phyloP scores from a whole-genome alignment of 352 stramenopile species.

The Albugo laibachii region DNA sequence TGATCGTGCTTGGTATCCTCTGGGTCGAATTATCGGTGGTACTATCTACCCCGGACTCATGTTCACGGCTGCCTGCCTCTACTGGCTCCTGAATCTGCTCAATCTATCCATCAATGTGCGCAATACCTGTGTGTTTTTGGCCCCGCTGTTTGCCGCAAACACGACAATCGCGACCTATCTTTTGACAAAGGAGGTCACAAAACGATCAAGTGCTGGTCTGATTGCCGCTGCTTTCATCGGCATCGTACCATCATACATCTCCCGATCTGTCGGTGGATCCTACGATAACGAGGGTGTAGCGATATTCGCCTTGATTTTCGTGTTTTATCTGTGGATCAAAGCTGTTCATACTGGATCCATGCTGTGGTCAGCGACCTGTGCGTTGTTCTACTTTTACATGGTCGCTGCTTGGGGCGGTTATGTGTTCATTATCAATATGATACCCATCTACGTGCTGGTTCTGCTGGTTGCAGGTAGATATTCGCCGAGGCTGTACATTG shows the following conservation, averaged over 20 bases:
- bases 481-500: conserved; percentile 87
- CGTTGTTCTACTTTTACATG: conserved; percentile 96
- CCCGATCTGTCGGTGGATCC: conserved; percentile 89
- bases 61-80: conserved; percentile 75
- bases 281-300: conserved; percentile 98
- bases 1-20: conserved; percentile 86
- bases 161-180: conserved; percentile 79
- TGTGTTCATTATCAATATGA: conserved; percentile 99
- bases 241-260: conserved; percentile 94
- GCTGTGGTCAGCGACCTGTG: conserved; percentile 56
- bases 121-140: conserved; percentile 85
- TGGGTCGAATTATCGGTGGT: conserved; percentile 82
- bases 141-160: conserved; percentile 79
- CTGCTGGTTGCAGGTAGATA: conserved; percentile 88
- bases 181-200: conserved; percentile 81
- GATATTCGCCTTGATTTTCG: conserved; percentile 94
- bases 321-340: conserved; percentile 95
- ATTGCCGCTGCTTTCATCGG: conserved; percentile 88
- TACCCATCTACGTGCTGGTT: conserved; percentile 89
- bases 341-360: conserved; percentile 82
- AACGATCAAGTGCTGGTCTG: conserved; percentile 71
- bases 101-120: conserved; percentile 86
- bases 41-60: conserved; percentile 89
- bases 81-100: conserved; percentile 80
- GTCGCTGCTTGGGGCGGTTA: conserved; percentile 93